Conservation (phyloP, 768 basidiomycete genomes). For the Amanita molliuscula region DNA sequence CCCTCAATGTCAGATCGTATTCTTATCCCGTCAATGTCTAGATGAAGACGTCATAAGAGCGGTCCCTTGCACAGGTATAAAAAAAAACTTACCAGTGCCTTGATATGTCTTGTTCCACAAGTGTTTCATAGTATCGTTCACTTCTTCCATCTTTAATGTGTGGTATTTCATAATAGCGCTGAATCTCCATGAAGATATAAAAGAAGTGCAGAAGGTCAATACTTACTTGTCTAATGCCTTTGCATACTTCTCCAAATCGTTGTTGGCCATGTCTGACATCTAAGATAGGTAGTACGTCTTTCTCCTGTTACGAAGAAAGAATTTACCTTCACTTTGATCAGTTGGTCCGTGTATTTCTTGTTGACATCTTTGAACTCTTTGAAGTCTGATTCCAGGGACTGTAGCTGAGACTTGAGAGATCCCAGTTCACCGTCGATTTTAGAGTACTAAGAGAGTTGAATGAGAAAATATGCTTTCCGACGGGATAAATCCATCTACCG, state of each 20-base stretch:
- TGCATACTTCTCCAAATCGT: slow-evolving; percentile 93
- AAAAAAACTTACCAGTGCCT: slow-evolving; percentile 65
- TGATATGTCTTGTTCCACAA: slow-evolving; percentile 99
- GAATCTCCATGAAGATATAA: slow-evolving; percentile 9
- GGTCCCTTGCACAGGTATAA: neutral
- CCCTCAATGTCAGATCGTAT: slow-evolving; percentile 93
- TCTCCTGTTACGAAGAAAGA: neutral
- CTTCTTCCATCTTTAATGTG: slow-evolving; percentile 96
- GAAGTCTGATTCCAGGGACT: slow-evolving; percentile 57
- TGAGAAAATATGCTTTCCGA: neutral
- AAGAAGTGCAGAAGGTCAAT: neutral
- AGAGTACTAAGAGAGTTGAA: slow-evolving; percentile 43
- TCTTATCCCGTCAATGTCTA: slow-evolving; percentile 96
- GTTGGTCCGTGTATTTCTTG: slow-evolving; percentile 79
- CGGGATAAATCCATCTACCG: slow-evolving; percentile 30
- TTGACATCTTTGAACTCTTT: slow-evolving; percentile 83
- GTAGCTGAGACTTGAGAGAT: slow-evolving; percentile 57
- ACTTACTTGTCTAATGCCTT: slow-evolving; percentile 94
- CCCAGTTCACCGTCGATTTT: slow-evolving; percentile 77
- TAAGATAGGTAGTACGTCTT: slow-evolving; percentile 18
- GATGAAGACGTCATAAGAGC: neutral
- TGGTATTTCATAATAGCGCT: slow-evolving; percentile 99
- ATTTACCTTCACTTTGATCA: slow-evolving; percentile 87
- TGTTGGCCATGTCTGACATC: slow-evolving; percentile 98
- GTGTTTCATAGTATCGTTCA: slow-evolving; percentile 95